These are phyloP conservation scores for Westerdykella sp. DNA, from an alignment of 2,329 filamentous ascomycete species.

Conservation along the genomic window DNA sequence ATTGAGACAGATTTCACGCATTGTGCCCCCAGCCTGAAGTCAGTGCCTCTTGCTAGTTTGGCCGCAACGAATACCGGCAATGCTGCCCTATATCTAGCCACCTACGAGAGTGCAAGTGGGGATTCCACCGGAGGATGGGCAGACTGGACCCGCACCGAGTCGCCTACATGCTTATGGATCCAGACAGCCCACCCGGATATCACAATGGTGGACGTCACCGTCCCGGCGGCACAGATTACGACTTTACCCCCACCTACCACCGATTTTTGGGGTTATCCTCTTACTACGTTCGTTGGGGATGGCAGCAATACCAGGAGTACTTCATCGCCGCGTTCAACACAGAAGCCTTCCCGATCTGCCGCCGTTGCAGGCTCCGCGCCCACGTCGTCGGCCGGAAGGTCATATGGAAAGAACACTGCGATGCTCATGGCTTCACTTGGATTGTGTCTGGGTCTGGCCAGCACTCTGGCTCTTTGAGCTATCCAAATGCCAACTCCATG, in stretches of 20 bases:
- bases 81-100: constrained; percentile 8
- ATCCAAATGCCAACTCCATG: too few species aligned
- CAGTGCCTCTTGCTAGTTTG: constrained; percentile 13
- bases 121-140: constrained; percentile 2
- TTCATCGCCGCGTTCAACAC: too few species aligned
- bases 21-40: neutral
- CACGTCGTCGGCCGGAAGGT: too few species aligned
- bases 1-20: neutral
- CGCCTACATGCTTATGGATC: constrained; percentile 12
- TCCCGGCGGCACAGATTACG: constrained; percentile 10
- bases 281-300: too few species aligned
- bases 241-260: constrained; percentile 1
- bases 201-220: constrained; percentile 10
- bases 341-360: too few species aligned
- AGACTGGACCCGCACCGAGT: constrained; percentile 7
- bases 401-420: too few species aligned
- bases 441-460: too few species aligned
- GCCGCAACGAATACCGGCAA: constrained; percentile 14
- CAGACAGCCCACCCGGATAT: constrained; percentile 7
- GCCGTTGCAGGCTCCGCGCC: too few species aligned
- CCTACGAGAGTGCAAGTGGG: constrained; percentile 7
- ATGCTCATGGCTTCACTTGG: too few species aligned
- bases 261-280: too few species aligned
- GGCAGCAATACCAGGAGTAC: too few species aligned
- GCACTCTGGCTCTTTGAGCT: too few species aligned